Evolutionary conservation across 2,329 filamentous ascomycete genomes (phyloP), one percentile per base, ranked within the genome.

Genomic region (Sporothrix brasiliensis): DNA sequence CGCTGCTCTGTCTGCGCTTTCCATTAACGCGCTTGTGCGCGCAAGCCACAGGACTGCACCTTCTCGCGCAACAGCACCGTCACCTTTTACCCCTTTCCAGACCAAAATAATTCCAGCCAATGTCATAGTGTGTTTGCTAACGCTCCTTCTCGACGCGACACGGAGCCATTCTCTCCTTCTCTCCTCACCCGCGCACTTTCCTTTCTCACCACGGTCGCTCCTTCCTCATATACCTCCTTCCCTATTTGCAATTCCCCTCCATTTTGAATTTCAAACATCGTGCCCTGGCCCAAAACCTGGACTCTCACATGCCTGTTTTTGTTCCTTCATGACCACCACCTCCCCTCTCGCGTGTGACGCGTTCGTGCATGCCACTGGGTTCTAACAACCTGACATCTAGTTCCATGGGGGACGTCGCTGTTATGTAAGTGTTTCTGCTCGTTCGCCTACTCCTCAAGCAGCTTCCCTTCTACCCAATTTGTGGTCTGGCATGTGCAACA

Each of bases 121-220:
- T 70, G 53, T 70, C 47, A 67, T 53, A 54, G 50, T 53, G 71
- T 71, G 53, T 70, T 67, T 71, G 65, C 72, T 70, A 50, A 69
- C 71, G 58, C 67, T 69, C 69, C 68, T 72, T 71, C 47, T 73
- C 73, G 73, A 74, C 72, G 73, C 71, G 72, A 70, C 72, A 69
- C 72, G 70, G 67, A 70, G 72, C 68, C 70, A 66, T 72, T 72
- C 53, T 68, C 73, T 44, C 72, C 65, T 72, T 72, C 56, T 61
- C 49, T n/a, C 24, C 27, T 24, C 49, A 9, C 47, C 47, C 50
- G 30, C 50, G 50, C 68, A 19, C 50, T 24, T 70, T 63, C 68
- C 53, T 21, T 68, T 30, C 27, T 69, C 39, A 56, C 52, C 27
- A n/a, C 58, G 27, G 61, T 44, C 21, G 56, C 24, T 47, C 68